Percentiles rank a stretch among this genome's conserved stretches.
Conservation (phyloP, 352 stramenopile genomes). For the Globisporangium splendens region DNA sequence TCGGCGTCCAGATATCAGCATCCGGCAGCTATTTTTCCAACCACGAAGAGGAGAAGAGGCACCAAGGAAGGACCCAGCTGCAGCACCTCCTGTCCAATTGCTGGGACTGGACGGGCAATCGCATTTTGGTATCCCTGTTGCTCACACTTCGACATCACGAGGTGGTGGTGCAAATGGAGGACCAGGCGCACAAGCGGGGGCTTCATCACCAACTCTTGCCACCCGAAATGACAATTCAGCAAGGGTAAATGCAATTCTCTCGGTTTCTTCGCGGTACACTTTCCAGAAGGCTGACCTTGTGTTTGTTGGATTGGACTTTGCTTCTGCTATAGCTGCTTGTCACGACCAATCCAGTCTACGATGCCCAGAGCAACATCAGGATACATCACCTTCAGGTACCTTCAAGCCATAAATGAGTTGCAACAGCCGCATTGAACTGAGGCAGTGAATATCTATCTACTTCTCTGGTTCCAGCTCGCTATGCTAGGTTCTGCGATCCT, state of each 20-base stretch:
- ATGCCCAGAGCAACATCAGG: conserved; percentile 25
- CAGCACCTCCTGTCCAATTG: conserved; percentile 38
- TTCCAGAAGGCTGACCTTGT: background rate
- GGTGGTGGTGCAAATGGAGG: background rate
- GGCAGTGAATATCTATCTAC: background rate
- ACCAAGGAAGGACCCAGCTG: background rate
- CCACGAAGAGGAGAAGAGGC: conserved; percentile 3
- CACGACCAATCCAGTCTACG: conserved; percentile 31
- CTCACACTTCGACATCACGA: background rate
- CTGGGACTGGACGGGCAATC: conserved; percentile 38
- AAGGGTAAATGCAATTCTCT: conserved; percentile 14
- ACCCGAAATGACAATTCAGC: conserved; percentile 11
- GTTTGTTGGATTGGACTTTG: background rate
- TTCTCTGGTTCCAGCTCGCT: conserved; percentile 5
- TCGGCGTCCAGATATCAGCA: conserved; percentile 39
- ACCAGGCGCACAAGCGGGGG: background rate
- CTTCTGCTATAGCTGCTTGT: conserved; percentile 29
- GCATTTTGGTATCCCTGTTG: conserved; percentile 34
- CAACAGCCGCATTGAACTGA: background rate
- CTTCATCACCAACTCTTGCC: background rate
- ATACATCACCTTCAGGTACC: conserved; percentile 38
- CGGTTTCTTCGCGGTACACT: background rate
- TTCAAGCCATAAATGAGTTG: background rate
- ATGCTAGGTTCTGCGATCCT: conserved; percentile 15
- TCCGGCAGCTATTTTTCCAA: conserved; percentile 21